phyloP scores from a whole-genome alignment of 1,284 basidiomycete genomes.

The Malassezia vespertilionis region DNA sequence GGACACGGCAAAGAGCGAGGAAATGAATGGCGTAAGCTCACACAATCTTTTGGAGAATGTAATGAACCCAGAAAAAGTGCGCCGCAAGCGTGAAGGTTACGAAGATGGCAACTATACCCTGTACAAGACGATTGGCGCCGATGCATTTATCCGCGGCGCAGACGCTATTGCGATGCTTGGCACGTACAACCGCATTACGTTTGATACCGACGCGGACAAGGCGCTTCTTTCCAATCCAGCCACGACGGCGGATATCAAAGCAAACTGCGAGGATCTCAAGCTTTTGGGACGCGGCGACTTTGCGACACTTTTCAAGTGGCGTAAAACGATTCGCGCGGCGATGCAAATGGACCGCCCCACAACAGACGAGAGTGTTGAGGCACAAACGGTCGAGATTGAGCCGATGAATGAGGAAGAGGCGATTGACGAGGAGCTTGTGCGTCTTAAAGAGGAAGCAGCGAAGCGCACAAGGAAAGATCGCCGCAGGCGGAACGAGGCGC shows the following conservation, averaged over 20 bases:
- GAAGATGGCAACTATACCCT: constrained; percentile 87
- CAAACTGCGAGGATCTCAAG: constrained; percentile 81
- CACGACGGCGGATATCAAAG: constrained; percentile 62
- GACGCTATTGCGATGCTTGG: constrained; percentile 64
- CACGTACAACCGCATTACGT: constrained; percentile 70
- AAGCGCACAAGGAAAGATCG: constrained; percentile 67
- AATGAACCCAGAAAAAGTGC: constrained; percentile 93
- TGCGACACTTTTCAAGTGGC: constrained; percentile 83
- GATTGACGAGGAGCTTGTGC: constrained; percentile 63
- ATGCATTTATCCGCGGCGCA: constrained; percentile 60
- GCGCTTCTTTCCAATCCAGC: constrained; percentile 57
- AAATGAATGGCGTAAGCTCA: constrained; percentile 24
- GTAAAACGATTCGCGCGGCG: constrained; percentile 61
- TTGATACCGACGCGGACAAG: constrained; percentile 57
- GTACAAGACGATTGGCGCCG: constrained; percentile 64
- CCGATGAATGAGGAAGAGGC: constrained; percentile 53
- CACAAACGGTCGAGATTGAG: constrained; percentile 56
- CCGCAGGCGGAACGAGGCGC: constrained; percentile 77
- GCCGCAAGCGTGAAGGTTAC: constrained; percentile 85
- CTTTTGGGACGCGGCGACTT: constrained; percentile 97
- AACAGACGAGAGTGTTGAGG: constrained; percentile 25
- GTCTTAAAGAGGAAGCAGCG: constrained; percentile 68
- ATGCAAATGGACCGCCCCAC: constrained; percentile 31
- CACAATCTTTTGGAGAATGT: constrained; percentile 57
- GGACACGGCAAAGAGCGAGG: constrained; percentile 26